Base-by-base conservation (phyloP, 805 yeast species). In the Candida schatavii region DNA sequence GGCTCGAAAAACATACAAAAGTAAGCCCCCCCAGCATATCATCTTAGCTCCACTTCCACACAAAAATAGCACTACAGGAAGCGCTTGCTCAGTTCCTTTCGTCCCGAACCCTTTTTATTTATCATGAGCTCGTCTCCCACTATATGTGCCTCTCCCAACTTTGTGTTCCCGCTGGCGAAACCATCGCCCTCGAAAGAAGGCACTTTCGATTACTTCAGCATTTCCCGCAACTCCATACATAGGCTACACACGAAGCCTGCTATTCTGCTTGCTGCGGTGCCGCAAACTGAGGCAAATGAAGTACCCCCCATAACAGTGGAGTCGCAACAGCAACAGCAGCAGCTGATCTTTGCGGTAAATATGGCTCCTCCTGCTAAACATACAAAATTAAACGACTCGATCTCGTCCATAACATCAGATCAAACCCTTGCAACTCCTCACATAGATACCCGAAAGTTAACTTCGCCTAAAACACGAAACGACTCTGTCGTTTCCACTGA, bases 401-500 rank as follows among this genome's bases (percentile, higher is more conserved):
- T 38, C 4, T 38, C 41, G 5, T 38, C 41, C 27, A 38, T 38
- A 28, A 29, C 19, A 17, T 38, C 41, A 29, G 41, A 38, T 19
- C 41, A 38, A 15, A 38, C 41, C 3, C n/a, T 38, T 4, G 41
- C 30, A 14, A 25, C 7, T 23, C 29, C 23, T 11, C 13, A n/a
- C 5, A 20, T 31, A 20, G 35, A 28, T 6, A 9, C n/a, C 13
- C 18, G 17, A 25, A 22, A 19, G 29, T 19, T n/a, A 14, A 36
- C 19, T 18, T 11, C 19, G 5, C 39, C 15, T 5, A 22, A 23
- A 11, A 23, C 7, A 33, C 38, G 54, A 39, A 56, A 46, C 27
- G 56, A 48, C 26, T 48, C 51, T 25, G 46, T 50, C 18, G 25
- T 47, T 9, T 61, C 67, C n/a, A 56, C 63, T 1, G 68, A 62